These are phyloP conservation scores for Cladosporium oxysporum DNA, from an alignment of 2,329 filamentous ascomycete species.

Conservation along the genomic window DNA sequence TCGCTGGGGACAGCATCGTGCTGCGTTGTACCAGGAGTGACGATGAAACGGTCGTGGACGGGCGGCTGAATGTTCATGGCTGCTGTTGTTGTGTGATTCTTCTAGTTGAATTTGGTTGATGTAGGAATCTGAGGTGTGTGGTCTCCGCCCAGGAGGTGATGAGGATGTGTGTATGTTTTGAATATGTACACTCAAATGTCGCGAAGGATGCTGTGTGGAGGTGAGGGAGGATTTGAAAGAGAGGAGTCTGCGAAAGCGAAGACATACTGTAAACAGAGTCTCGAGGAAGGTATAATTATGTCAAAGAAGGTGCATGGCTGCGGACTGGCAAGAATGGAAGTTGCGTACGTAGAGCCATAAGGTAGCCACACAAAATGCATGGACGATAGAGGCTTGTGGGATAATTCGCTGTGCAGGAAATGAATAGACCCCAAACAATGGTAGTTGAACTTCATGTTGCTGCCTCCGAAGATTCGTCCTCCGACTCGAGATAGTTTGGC, in stretches of 20 bases:
- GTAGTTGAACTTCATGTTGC: not conserved
- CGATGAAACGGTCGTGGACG: constrained; percentile 13
- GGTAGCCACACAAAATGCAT: not conserved
- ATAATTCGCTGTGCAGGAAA: not conserved
- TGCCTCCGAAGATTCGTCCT: not conserved
- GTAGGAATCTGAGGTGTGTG: not conserved
- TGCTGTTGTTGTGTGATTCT: not conserved
- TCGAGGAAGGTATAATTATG: not conserved
- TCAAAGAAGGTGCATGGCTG: not conserved
- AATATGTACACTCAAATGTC: not conserved
- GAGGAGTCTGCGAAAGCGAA: not conserved
- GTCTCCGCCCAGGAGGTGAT: constrained; percentile 1
- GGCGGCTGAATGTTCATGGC: constrained; percentile 18
- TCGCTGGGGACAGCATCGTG: not conserved
- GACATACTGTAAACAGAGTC: not conserved
- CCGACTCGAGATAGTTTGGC: not conserved
- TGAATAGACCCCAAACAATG: not conserved
- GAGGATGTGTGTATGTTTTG: not conserved
- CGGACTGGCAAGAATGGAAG: not conserved
- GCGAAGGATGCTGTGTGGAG: not conserved
- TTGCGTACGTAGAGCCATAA: not conserved
- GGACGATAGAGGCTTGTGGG: not conserved
- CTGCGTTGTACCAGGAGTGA: constrained; percentile 4
- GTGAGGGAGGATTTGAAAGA: not conserved
- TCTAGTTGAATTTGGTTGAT: not conserved